Evolutionary conservation across 2,329 filamentous ascomycete species (phyloP).

Genomic region (Trichoderma atrobrunneum): DNA sequence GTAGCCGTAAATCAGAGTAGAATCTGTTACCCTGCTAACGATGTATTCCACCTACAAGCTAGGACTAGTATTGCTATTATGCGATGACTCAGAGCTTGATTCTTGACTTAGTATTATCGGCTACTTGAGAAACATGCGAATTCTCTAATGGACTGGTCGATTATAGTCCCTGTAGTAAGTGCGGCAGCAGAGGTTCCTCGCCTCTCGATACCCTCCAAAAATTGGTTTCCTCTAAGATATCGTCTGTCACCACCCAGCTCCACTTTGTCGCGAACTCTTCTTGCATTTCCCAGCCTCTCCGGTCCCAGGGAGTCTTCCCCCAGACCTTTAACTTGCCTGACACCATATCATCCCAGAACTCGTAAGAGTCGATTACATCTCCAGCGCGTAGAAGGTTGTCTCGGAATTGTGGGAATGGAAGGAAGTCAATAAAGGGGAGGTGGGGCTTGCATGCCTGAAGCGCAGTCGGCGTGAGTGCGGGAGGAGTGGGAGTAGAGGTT

Average conservation of each 20-base stretch:
- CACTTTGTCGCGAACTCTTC: neutral
- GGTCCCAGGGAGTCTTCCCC: slow-evolving; percentile 7
- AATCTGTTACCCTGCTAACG: neutral
- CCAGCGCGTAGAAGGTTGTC: neutral
- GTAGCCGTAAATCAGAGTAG: neutral
- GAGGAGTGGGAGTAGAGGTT: neutral
- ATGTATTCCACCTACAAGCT: neutral
- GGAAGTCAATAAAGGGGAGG: neutral
- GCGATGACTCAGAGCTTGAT: neutral
- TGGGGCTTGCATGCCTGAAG: neutral
- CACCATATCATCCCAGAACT: neutral
- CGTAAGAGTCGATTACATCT: neutral
- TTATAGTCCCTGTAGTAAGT: neutral
- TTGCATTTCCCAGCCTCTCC: slow-evolving; percentile 5
- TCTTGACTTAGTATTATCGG: neutral
- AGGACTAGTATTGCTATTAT: neutral
- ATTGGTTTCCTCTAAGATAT: slow-evolving; percentile 4
- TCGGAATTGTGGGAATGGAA: neutral
- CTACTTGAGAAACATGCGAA: neutral
- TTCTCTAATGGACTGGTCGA: neutral
- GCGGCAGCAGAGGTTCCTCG: neutral
- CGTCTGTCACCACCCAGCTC: neutral
- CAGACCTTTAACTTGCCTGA: neutral
- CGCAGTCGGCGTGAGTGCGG: neutral
- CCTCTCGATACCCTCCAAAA: slow-evolving; percentile 8